These are phyloP conservation scores for Rutstroemia sydowiana DNA, from an alignment of 2,329 filamentous ascomycete species.

Conservation along the genomic window DNA sequence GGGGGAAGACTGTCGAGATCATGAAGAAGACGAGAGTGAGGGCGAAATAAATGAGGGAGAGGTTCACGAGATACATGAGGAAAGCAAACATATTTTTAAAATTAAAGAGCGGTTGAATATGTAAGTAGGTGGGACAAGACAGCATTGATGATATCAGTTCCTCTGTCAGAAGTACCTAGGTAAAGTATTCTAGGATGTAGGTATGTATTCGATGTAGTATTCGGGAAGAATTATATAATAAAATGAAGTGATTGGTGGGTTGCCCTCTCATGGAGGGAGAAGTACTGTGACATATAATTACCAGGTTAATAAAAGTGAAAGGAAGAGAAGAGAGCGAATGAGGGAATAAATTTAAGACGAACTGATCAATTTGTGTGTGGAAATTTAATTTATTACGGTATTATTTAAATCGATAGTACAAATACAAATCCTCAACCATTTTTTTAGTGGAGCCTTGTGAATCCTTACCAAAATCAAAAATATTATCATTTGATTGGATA, in stretches of 20 bases:
- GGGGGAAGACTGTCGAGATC: conserved; percentile 50
- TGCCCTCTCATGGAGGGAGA: conserved; percentile 28
- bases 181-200: too few species aligned
- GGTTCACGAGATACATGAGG: conserved; percentile 34
- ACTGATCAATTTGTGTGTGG: neutral
- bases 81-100: conserved; percentile 25
- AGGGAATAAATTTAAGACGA: neutral
- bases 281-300: conserved; percentile 18
- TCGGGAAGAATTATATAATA: neutral
- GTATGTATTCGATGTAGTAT: neutral
- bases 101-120: neutral
- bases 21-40: conserved; percentile 52
- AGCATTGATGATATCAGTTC: too few species aligned
- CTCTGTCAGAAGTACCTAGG: too few species aligned
- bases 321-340: neutral
- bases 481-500: neutral
- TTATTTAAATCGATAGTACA: too few species aligned
- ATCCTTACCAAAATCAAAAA: neutral
- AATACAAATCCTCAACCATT: too few species aligned
- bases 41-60: conserved; percentile 44
- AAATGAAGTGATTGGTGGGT: neutral
- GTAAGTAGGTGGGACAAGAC: too few species aligned
- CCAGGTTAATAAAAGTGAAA: neutral
- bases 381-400: too few species aligned
- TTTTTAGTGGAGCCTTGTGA: neutral